Percentiles rank a stretch among this genome's conserved stretches.
These are phyloP conservation scores for Huntiella abstrusa DNA, from an alignment of 2,329 filamentous ascomycete genomes.

Conservation along the genomic window DNA sequence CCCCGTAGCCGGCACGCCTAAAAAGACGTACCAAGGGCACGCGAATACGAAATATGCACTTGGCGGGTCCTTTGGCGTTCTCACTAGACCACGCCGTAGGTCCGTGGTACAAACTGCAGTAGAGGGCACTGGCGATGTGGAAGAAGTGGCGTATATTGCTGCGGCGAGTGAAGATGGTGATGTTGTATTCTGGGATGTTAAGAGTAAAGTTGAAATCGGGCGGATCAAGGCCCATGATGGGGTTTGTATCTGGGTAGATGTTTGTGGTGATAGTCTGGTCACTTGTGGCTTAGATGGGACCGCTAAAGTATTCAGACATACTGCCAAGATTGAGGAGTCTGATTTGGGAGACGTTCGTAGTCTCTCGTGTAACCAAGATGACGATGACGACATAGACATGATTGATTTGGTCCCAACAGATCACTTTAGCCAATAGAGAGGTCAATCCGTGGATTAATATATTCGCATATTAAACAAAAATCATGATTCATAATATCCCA, in stretches of 20 bases:
- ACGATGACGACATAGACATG: conserved; percentile 7
- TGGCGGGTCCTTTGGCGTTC: conserved; percentile 60
- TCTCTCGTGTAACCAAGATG: not conserved
- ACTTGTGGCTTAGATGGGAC: conserved; percentile 36
- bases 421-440: too few relatives aligned
- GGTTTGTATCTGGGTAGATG: conserved; percentile 48
- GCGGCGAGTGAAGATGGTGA: conserved; percentile 77
- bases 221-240: conserved; percentile 33
- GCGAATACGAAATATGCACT: conserved; percentile 68
- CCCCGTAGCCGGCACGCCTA: conserved; percentile 74
- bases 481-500: not conserved
- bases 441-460: not conserved
- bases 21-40: conserved; percentile 96
- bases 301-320: conserved; percentile 29
- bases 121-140: not conserved
- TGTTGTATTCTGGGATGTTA: conserved; percentile 79
- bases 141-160: conserved; percentile 40
- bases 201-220: conserved; percentile 67
- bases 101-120: conserved; percentile 10
- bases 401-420: conserved; percentile 2
- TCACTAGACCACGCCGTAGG: conserved; percentile 6
- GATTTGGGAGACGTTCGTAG: not conserved
- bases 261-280: conserved; percentile 35
- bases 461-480: not conserved
- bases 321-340: not conserved